phyloP scores from a whole-genome alignment of 345 rosid genomes.

The Corchorus olitorius region DNA sequence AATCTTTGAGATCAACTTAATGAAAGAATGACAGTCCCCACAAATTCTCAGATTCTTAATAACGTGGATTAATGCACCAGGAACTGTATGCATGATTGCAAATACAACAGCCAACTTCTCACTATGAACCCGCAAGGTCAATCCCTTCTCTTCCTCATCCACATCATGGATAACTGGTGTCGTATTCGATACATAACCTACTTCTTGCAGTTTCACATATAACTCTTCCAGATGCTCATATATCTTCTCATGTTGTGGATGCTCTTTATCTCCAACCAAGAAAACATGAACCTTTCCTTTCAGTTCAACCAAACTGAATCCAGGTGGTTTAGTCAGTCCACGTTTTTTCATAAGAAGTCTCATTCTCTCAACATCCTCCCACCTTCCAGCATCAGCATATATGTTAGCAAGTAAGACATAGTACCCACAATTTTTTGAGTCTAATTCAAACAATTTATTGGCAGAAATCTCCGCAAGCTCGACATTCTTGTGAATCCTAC shows the following conservation, averaged over 20 bases:
- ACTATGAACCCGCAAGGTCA: slow-evolving; percentile 68
- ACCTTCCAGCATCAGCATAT: slow-evolving; percentile 89
- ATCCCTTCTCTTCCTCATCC: slow-evolving; percentile 81
- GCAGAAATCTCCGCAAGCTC: slow-evolving; percentile 83
- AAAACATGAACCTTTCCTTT: slow-evolving; percentile 73
- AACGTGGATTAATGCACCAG: slow-evolving; percentile 63
- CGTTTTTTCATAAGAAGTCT: slow-evolving; percentile 59
- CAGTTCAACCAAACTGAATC: slow-evolving; percentile 80
- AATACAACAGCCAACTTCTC: slow-evolving; percentile 91
- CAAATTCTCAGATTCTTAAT: slow-evolving; percentile 90
- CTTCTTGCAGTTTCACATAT: slow-evolving; percentile 54
- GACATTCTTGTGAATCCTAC: slow-evolving; percentile 81
- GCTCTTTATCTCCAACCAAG: slow-evolving; percentile 80
- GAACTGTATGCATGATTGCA: slow-evolving; percentile 73
- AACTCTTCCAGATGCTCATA: slow-evolving; percentile 55
- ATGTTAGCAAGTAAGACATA: slow-evolving; percentile 76
- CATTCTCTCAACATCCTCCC: slow-evolving; percentile 79
- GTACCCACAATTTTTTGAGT: slow-evolving; percentile 73
- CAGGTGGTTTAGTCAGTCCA: slow-evolving; percentile 71
- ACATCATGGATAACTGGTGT: slow-evolving; percentile 69
- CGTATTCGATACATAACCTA: slow-evolving; percentile 73
- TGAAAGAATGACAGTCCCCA: slow-evolving; percentile 72
- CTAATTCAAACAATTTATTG: slow-evolving; percentile 58
- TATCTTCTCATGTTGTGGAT: slow-evolving; percentile 65
- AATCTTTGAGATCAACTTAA: slow-evolving; percentile 67